Evolutionary conservation across 2,329 filamentous ascomycete genomes (phyloP), one percentile per base, ranked within the genome.

Genomic region (Aspergillus latus): DNA sequence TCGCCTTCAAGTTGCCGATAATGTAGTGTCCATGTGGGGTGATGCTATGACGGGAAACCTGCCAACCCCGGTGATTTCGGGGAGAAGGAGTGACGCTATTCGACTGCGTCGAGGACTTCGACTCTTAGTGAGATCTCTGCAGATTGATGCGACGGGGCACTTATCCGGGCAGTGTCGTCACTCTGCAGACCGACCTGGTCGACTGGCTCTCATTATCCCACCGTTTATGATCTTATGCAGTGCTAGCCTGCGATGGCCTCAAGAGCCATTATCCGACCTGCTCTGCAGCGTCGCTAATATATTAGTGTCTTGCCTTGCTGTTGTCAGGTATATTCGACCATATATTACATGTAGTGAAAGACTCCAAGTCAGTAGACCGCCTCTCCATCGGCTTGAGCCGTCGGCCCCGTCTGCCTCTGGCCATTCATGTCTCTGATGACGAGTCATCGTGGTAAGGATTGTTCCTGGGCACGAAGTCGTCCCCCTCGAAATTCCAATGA

Each of bases 91-190:
- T 54, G 52, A 56, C 47, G 46, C 47, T 46, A 42, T 56, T 29
- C 37, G 16, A 57, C 36, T 11, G 32, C 40, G 39, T 42, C 4
- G 8, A 52, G 34, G 13, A 37, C 37, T 48, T 10, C 37, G 40
- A 11, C 13, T 8, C 29, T 21, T 30, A 47, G 29, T 47, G 32
- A 39, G 43, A 58, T 52, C 54, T 55, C 55, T 57, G 58, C 58
- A 59, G 54, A 43, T 55, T 48, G 51, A 46, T 55, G 37, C 44
- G 48, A 57, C 45, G 48, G 47, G 42, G 43, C 29, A 53, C 34
- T 21, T 30, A 34, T 51, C 42, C 54, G 50, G 50, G 36, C 49
- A 34, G 57, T 57, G 47, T 57, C 57, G 57, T 59, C 57, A 59
- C 52, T 36, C n/a, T 52, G 57, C 57, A 59, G 39, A 32, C 15